A percentile compares a stretch with the other conserved stretches of the same genome.
phyloP scores from a whole-genome alignment of 305 asterid species.

The Fraxinus sp. region DNA sequence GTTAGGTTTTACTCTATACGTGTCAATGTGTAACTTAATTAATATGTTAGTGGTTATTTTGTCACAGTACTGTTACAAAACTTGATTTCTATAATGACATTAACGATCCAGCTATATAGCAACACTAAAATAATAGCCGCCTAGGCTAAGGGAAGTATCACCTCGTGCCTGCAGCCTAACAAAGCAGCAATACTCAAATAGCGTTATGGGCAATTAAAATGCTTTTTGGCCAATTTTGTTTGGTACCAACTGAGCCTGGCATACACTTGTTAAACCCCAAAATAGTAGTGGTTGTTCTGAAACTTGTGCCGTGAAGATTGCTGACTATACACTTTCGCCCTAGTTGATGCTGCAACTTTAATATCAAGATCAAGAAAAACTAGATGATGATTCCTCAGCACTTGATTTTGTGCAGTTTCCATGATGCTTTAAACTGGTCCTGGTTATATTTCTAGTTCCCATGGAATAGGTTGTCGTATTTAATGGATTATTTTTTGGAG shows the following conservation, averaged over 20 bases:
- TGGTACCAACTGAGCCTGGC: not conserved
- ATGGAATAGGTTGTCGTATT: not conserved
- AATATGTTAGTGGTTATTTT: not conserved
- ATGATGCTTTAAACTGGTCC: not conserved
- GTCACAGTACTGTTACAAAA: not conserved
- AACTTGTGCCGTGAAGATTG: not conserved
- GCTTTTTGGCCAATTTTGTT: not conserved
- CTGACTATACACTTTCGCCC: not conserved
- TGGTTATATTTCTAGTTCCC: not conserved
- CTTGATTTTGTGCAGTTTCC: not conserved
- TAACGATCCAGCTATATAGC: not conserved
- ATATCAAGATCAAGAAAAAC: slow-evolving; percentile 6
- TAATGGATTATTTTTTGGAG: not conserved
- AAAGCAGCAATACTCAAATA: not conserved
- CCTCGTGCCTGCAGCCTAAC: not conserved
- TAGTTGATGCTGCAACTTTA: not conserved
- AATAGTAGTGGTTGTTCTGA: not conserved
- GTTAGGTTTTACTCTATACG: not conserved
- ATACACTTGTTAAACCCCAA: not conserved
- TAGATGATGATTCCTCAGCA: slow-evolving; percentile 1
- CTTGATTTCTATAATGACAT: not conserved
- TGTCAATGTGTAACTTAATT: not conserved
- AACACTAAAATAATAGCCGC: not conserved
- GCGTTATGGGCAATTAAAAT: slow-evolving; percentile 4
- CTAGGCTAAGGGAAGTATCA: not conserved